Evolutionary conservation across 148 eudicot genomes (phyloP).

Genomic region (Rhododendron griersonianum): DNA sequence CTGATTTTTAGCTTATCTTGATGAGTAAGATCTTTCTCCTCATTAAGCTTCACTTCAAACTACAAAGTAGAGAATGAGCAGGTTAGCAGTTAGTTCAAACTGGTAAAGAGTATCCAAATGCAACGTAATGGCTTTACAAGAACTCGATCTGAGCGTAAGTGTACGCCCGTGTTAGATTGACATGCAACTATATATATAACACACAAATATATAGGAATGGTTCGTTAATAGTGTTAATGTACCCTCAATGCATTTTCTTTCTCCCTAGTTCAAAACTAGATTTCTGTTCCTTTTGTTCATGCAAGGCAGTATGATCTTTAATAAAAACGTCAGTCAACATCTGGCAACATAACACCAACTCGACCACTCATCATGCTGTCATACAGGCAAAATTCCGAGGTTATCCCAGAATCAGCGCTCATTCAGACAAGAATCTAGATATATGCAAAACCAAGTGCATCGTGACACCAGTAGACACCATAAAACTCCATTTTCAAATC

Average conservation of each 20-base stretch:
- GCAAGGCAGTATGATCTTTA: background rate
- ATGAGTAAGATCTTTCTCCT: constrained; percentile 59
- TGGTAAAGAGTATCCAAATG: background rate
- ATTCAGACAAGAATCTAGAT: background rate
- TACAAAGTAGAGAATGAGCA: constrained; percentile 13
- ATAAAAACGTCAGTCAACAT: background rate
- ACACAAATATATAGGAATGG: background rate
- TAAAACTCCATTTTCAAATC: background rate
- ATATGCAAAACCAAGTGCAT: background rate
- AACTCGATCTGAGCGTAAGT: background rate
- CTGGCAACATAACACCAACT: background rate
- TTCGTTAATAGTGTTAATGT: background rate
- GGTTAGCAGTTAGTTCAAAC: background rate
- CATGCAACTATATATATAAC: background rate
- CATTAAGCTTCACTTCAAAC: constrained; percentile 63
- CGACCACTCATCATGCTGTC: background rate
- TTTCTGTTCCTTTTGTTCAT: background rate
- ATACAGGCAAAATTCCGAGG: background rate
- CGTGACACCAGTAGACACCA: background rate
- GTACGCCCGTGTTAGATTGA: background rate
- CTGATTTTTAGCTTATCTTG: constrained; percentile 54
- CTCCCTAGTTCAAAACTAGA: background rate
- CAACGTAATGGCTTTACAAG: background rate
- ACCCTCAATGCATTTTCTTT: background rate
- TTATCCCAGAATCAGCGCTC: background rate